These are phyloP conservation scores for Paramecium sonneborni DNA, from an alignment of 73 alveolate genomes.

Conservation along the genomic window DNA sequence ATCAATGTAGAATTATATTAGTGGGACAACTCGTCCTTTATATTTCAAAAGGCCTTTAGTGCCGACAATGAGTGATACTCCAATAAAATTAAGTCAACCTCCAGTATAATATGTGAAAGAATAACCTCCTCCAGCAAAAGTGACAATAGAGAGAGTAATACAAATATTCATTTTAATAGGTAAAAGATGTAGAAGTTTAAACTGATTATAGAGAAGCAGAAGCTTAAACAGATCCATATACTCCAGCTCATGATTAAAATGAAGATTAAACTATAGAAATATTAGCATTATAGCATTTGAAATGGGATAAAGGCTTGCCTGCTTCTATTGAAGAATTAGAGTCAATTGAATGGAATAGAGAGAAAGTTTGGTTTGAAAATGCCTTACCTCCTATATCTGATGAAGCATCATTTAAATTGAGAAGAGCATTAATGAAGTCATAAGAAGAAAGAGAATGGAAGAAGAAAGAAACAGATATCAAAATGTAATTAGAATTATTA, in stretches of 20 bases:
- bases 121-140: slow-evolving; percentile 46
- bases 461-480: slow-evolving; percentile 94
- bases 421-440: slow-evolving; percentile 95
- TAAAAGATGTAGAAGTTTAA: slow-evolving; percentile 73
- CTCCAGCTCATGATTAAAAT: slow-evolving; percentile 91
- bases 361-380: slow-evolving; percentile 95
- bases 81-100: slow-evolving; percentile 58
- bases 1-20: slow-evolving; percentile 16
- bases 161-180: not conserved
- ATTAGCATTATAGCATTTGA: slow-evolving; percentile 87
- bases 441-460: slow-evolving; percentile 99
- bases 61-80: slow-evolving; percentile 67
- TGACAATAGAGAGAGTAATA: slow-evolving; percentile 52
- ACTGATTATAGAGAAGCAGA: slow-evolving; percentile 93
- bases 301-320: slow-evolving; percentile 97
- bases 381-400: slow-evolving; percentile 98
- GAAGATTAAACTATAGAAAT: slow-evolving; percentile 95
- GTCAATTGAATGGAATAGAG: slow-evolving; percentile 95
- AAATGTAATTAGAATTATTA: slow-evolving; percentile 28
- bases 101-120: slow-evolving; percentile 45
- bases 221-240: slow-evolving; percentile 97
- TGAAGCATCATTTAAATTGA: slow-evolving; percentile 95
- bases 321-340: slow-evolving; percentile 98
- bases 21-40: slow-evolving; percentile 59
- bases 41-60: slow-evolving; percentile 75